These are phyloP conservation scores for Wickerhamiella australiensis DNA, from an alignment of 805 yeast species.

Conservation along the genomic window DNA sequence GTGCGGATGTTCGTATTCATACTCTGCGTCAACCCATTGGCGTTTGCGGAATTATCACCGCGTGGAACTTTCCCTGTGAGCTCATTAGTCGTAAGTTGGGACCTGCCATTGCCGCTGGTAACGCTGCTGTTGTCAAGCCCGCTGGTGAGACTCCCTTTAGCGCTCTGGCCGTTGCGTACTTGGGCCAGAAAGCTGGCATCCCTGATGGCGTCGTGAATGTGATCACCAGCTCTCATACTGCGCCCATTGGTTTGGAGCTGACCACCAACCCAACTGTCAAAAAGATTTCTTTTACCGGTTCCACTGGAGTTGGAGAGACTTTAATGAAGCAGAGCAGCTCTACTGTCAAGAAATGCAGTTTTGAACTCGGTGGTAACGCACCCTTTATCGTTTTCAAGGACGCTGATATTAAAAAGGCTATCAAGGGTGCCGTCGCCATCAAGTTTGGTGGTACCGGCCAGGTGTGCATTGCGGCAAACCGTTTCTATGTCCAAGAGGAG, in stretches of 20 bases:
- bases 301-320: slow-evolving; percentile 59
- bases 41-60: slow-evolving; percentile 65
- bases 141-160: slow-evolving; percentile 65
- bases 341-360: slow-evolving; percentile 55
- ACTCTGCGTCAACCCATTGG: slow-evolving; percentile 65
- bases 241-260: slow-evolving; percentile 42
- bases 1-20: slow-evolving; percentile 37
- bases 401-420: slow-evolving; percentile 54
- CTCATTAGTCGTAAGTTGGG: slow-evolving; percentile 66
- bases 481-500: slow-evolving; percentile 51
- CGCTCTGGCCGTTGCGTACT: slow-evolving; percentile 53
- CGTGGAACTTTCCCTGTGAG: slow-evolving; percentile 77
- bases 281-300: slow-evolving; percentile 69
- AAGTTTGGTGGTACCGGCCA: slow-evolving; percentile 72
- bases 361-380: slow-evolving; percentile 78
- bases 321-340: slow-evolving; percentile 48
- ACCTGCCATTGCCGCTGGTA: slow-evolving; percentile 71
- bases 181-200: slow-evolving; percentile 55
- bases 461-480: slow-evolving; percentile 71
- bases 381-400: slow-evolving; percentile 67
- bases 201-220: slow-evolving; percentile 61
- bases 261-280: slow-evolving; percentile 45
- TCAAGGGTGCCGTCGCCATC: slow-evolving; percentile 50
- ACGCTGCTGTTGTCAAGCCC: slow-evolving; percentile 66
- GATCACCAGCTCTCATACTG: slow-evolving; percentile 33